Conservation (phyloP, 1,139 yeast species). For the Torulaspora pretoriensis region DNA sequence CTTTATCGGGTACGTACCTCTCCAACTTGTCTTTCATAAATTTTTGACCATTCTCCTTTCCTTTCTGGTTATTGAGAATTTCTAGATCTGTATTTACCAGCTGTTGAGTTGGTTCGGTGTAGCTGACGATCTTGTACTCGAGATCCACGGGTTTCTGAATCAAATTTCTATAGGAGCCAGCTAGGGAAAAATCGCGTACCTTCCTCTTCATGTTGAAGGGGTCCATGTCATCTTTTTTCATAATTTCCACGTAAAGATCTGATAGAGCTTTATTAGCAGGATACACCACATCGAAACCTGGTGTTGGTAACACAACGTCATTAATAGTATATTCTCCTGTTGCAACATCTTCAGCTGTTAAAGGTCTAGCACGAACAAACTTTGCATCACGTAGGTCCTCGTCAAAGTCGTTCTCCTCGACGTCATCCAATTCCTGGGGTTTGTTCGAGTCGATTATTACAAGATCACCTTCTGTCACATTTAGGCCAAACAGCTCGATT, state of each 20-base stretch:
- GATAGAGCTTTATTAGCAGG: slow-evolving; percentile 64
- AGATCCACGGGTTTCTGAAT: slow-evolving; percentile 63
- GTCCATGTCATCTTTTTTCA: slow-evolving; percentile 79
- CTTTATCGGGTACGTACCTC: slow-evolving; percentile 40
- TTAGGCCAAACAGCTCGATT: slow-evolving; percentile 63
- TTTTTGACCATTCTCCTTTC: slow-evolving; percentile 34
- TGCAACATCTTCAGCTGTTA: slow-evolving; percentile 69
- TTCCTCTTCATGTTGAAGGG: slow-evolving; percentile 81
- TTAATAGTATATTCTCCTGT: slow-evolving; percentile 59
- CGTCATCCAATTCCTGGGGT: slow-evolving; percentile 24
- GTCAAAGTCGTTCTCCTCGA: slow-evolving; percentile 47
- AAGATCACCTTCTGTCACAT: slow-evolving; percentile 78
- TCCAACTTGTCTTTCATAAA: slow-evolving; percentile 35
- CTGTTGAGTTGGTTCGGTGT: slow-evolving; percentile 60
- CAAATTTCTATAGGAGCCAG: slow-evolving; percentile 85
- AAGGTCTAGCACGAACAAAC: slow-evolving; percentile 59
- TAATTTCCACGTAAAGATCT: slow-evolving; percentile 62
- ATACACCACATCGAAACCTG: slow-evolving; percentile 84
- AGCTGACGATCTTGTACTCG: slow-evolving; percentile 60
- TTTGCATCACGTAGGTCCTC: slow-evolving; percentile 60
- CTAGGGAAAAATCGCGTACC: slow-evolving; percentile 81
- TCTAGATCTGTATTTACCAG: slow-evolving; percentile 82
- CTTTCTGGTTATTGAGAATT: slow-evolving; percentile 46
- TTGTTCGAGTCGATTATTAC: slow-evolving; percentile 46
- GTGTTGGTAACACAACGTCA: slow-evolving; percentile 89